phyloP scores from a whole-genome alignment of 306 rosid genomes.

The Cucurbita argyrosperma region DNA sequence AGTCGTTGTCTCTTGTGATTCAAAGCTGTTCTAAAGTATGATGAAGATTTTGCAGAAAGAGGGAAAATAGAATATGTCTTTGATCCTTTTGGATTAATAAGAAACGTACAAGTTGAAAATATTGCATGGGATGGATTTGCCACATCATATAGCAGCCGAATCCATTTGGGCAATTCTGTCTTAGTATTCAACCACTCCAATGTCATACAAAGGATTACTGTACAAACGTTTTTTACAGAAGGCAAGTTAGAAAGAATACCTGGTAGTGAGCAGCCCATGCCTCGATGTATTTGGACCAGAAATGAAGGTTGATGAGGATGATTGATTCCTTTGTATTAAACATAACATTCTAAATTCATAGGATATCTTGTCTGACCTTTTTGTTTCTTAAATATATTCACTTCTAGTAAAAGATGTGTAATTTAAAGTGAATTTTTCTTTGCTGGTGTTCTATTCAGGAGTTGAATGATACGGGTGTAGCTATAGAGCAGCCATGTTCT shows the following conservation, averaged over 20 bases:
- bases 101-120: not conserved
- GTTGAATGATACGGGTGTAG: constrained; percentile 14
- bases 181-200: not conserved
- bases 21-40: not conserved
- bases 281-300: not conserved
- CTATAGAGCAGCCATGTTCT: constrained; percentile 25
- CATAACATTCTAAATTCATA: not conserved
- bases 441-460: constrained; percentile 31
- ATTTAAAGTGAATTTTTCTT: constrained; percentile 4
- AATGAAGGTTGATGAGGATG: not conserved
- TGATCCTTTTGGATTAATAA: not conserved
- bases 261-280: not conserved
- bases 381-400: not conserved
- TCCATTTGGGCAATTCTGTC: not conserved
- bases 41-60: not conserved
- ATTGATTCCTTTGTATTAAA: not conserved
- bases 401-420: not conserved
- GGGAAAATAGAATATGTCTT: not conserved
- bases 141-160: not conserved
- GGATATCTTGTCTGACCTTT: not conserved
- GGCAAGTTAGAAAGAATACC: not conserved
- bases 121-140: not conserved
- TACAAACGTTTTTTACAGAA: not conserved
- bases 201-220: not conserved
- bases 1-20: not conserved